Evolutionary conservation across 2,329 filamentous ascomycete species (phyloP), one percentile per base, ranked within the genome.

Genomic region (Hypoxylon sp.): DNA sequence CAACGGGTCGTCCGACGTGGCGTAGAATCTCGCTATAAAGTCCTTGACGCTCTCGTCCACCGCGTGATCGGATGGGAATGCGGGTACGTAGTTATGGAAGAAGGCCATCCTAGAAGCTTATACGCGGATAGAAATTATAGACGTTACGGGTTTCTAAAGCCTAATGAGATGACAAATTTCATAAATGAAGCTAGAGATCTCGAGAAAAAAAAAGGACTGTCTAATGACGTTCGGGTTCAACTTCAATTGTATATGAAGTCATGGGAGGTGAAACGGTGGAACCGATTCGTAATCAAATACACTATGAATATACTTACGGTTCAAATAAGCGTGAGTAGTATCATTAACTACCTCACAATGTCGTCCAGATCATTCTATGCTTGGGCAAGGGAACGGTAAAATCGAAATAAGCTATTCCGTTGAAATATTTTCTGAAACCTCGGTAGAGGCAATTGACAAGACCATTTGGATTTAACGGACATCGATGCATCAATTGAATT

Each of bases 1-100:
- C n/a, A 77, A 76, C 2, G 73, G 71, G 23, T 77, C 78, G 68
- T 85, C 83, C 23, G 83, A 84, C 11, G 77, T 70, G 2, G 72
- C 75, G 72, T 81, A 85, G 70, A 85, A 85, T 30, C 74, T 73
- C 59, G 77, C 76, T 63, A 84, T 77, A 52, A 84, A 84, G 3
- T 67, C 30, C 60, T 74, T 74, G 32, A 78, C 25, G 48, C 56
- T 69, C 41, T 63, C 66, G 5, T 70, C 66, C 14, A 50, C 60
- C 16, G 51, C 37, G 2, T 65, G 39, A 50, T 71, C 63, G 30
- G 55, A 69, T 5, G 78, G 78, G 67, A 75, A 77, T 12, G 41
- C 60, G 4, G 74, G 74, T 16, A 63, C 41, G 63, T 78, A 78
- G 46, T 55, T 43, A 37, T 52, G 11, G 12, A 51, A 37, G 19